Base-by-base conservation (phyloP, 2,329 filamentous ascomycete species). In the Scolecobasidium constrictum region DNA sequence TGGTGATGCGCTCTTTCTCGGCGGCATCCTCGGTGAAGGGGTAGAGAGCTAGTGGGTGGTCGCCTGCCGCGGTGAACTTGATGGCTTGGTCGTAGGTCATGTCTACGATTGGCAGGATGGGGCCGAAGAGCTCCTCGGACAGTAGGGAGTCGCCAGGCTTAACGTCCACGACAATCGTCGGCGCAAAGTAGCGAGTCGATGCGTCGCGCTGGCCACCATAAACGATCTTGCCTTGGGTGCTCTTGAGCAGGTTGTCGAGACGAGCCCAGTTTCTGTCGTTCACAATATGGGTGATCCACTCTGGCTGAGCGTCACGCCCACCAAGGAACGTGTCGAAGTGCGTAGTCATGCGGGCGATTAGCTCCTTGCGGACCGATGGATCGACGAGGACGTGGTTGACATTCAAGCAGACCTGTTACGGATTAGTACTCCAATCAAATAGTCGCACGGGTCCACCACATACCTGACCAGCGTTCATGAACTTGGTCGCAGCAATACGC, bases 381-480 rank as follows among this genome's bases (percentile, higher is more conserved):
- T 71, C 58, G 1, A 61, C 65, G 33, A 69, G 61, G 9, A 69
- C 59, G 47, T 71, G 65, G 48, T 71, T 69, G 1, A 61, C 58
- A 4, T 31, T 31, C 9, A 31, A n/a, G n/a, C 26, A 31, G 26
- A 31, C 26, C 26, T 31, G n/a, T 31, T n/a, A n/a, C 26, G n/a
- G n/a, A 31, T 7, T 31, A 31, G n/a, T 7, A 31, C n/a, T n/a
- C n/a, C n/a, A n/a, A n/a, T n/a, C n/a, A n/a, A n/a, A n/a, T n/a
- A n/a, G n/a, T n/a, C n/a, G n/a, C n/a, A n/a, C n/a, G n/a, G n/a
- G n/a, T n/a, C n/a, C n/a, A n/a, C 65, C 45, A 45, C 63, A 65
- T 35, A 65, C 56, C 55, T 67, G 64, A 4, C 67, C 68, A 0
- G 61, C 58, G 42, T 68, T 66, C 4, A 59, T 44, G 42, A 63